These are phyloP conservation scores for Fomitopsis betulina DNA, from an alignment of 1,284 basidiomycete genomes.

Conservation along the genomic window DNA sequence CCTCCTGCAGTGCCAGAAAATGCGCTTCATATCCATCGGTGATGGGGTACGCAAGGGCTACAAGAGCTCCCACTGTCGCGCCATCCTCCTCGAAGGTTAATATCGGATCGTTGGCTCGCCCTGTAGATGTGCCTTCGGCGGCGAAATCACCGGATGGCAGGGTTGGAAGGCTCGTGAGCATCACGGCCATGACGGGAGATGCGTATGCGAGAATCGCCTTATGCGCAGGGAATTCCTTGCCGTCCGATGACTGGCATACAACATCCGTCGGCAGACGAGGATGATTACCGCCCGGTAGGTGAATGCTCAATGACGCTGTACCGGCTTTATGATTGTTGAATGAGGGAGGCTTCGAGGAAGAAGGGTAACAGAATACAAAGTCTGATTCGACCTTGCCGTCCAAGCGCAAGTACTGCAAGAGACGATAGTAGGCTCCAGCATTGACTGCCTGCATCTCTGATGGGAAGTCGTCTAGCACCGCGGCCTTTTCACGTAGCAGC, in stretches of 20 bases:
- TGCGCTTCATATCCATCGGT: background rate
- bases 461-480: background rate
- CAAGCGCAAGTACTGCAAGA: background rate
- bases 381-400: background rate
- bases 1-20: background rate
- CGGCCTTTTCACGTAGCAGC: background rate
- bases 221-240: constrained; percentile 40
- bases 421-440: background rate
- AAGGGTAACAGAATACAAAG: background rate
- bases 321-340: background rate
- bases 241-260: constrained; percentile 42
- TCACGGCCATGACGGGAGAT: constrained; percentile 36
- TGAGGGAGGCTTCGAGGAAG: background rate
- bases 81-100: constrained; percentile 10
- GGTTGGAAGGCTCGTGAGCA: constrained; percentile 1
- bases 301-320: background rate
- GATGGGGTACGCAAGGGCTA: constrained; percentile 16
- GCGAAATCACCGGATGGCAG: background rate
- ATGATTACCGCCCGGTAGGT: background rate
- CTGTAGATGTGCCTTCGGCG: background rate
- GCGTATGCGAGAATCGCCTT: constrained; percentile 39
- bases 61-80: constrained; percentile 7
- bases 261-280: constrained; percentile 25
- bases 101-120: background rate
- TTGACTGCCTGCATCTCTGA: background rate